These are phyloP conservation scores for Thielaviopsis punctulata DNA, from an alignment of 2,329 filamentous ascomycete species.

Conservation along the genomic window DNA sequence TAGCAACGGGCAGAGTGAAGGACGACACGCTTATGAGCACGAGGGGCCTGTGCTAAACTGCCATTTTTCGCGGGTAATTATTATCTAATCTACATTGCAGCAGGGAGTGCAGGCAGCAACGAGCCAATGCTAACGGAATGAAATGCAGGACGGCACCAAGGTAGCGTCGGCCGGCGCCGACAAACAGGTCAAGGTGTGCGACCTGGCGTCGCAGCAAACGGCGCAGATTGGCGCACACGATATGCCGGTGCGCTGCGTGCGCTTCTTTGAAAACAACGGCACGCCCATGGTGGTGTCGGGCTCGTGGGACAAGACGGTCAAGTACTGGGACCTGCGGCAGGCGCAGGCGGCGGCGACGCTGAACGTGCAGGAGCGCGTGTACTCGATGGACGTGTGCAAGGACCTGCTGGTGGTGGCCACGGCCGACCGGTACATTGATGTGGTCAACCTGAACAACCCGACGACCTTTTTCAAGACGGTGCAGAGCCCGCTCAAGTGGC, in stretches of 20 bases:
- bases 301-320: slow-evolving; percentile 79
- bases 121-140: no score
- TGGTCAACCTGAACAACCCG: slow-evolving; percentile 79
- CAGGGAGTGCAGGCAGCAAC: no score
- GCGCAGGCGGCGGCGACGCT: slow-evolving; percentile 48
- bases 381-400: slow-evolving; percentile 80
- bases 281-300: slow-evolving; percentile 79
- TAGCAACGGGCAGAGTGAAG: slow-evolving; percentile 57
- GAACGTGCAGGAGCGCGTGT: slow-evolving; percentile 59
- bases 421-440: slow-evolving; percentile 89
- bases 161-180: slow-evolving; percentile 77
- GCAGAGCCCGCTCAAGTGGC: slow-evolving; percentile 94
- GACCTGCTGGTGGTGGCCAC: slow-evolving; percentile 82
- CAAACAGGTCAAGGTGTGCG: slow-evolving; percentile 77
- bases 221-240: slow-evolving; percentile 72
- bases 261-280: slow-evolving; percentile 57
- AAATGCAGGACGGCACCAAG: slow-evolving; percentile 66
- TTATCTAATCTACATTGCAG: no score
- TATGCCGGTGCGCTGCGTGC: slow-evolving; percentile 59
- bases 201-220: slow-evolving; percentile 51
- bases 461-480: slow-evolving; percentile 89
- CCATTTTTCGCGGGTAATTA: slow-evolving; percentile 70
- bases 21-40: slow-evolving; percentile 74
- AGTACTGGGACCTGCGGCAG: slow-evolving; percentile 70
- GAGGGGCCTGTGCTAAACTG: slow-evolving; percentile 69